These are phyloP conservation scores for Amylocarpus encephaloides DNA, from an alignment of 2,329 filamentous ascomycete species.

Conservation along the genomic window DNA sequence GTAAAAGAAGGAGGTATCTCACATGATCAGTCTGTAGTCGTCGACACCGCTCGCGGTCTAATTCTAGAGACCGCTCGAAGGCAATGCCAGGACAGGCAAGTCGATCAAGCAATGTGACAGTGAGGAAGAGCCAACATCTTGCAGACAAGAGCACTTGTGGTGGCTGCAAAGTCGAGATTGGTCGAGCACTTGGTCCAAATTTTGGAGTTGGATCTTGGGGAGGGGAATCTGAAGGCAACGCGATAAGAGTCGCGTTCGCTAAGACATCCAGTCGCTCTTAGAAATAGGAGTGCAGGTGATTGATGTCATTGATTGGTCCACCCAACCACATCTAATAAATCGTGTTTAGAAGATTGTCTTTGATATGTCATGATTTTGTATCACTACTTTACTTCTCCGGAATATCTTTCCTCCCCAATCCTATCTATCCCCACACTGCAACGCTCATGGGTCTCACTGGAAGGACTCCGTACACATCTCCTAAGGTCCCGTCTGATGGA, in stretches of 20 bases:
- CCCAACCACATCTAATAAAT: no score
- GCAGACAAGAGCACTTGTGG: no score
- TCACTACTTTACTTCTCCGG: constrained; percentile 9
- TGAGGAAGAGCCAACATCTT: no score
- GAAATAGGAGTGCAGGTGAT: background rate
- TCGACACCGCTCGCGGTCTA: no score
- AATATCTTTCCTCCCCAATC: constrained; percentile 17
- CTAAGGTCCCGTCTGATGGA: constrained; percentile 21
- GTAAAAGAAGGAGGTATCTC: background rate
- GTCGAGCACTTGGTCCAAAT: no score
- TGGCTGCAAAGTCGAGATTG: no score
- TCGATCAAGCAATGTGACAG: no score
- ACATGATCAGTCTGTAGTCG: no score
- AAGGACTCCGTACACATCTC: constrained; percentile 18
- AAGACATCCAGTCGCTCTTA: background rate
- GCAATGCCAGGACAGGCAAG: no score
- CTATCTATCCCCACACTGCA: constrained; percentile 10
- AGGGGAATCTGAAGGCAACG: no score
- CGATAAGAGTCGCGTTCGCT: background rate
- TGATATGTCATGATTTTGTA: background rate
- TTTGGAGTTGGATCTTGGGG: no score
- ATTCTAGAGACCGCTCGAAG: no score
- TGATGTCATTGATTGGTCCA: background rate
- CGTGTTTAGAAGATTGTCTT: background rate
- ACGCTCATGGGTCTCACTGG: constrained; percentile 14